Conservation (phyloP, 352 stramenopile genomes). For the Globisporangium spinosum region DNA sequence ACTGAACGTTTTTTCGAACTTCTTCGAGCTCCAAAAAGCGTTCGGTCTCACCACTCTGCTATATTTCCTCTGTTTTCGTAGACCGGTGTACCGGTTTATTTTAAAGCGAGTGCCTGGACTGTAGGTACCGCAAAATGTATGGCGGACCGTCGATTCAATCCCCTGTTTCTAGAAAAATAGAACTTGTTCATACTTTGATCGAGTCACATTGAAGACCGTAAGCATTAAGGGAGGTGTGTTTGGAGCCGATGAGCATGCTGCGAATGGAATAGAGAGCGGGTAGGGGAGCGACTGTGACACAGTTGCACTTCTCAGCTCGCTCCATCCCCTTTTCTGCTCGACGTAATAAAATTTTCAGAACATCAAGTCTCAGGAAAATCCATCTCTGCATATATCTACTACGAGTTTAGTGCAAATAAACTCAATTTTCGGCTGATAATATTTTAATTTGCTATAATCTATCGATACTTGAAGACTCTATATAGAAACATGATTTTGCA, state of each 20-base stretch:
- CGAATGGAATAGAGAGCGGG: neutral
- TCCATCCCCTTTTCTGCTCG: neutral
- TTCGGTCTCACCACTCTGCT: neutral
- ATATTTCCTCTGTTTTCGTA: no score
- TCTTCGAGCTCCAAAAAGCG: neutral
- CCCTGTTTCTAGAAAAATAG: neutral
- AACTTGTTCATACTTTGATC: neutral
- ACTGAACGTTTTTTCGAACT: constrained; percentile 3
- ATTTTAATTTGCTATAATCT: no score
- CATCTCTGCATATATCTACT: neutral
- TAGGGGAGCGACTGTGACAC: neutral
- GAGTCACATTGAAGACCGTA: neutral
- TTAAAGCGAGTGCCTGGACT: neutral
- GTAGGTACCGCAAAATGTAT: neutral
- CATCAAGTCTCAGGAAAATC: neutral
- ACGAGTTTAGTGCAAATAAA: no score
- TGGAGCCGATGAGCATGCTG: neutral
- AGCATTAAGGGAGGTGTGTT: neutral
- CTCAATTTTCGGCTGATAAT: no score
- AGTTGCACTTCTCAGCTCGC: neutral
- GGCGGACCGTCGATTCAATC: neutral
- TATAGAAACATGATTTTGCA: neutral
- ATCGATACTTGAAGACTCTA: neutral
- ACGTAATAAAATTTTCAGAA: neutral
- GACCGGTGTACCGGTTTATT: no score